Evolutionary conservation across 2,329 filamentous ascomycete genomes (phyloP).

Genomic region (Ramularia endophylla): DNA sequence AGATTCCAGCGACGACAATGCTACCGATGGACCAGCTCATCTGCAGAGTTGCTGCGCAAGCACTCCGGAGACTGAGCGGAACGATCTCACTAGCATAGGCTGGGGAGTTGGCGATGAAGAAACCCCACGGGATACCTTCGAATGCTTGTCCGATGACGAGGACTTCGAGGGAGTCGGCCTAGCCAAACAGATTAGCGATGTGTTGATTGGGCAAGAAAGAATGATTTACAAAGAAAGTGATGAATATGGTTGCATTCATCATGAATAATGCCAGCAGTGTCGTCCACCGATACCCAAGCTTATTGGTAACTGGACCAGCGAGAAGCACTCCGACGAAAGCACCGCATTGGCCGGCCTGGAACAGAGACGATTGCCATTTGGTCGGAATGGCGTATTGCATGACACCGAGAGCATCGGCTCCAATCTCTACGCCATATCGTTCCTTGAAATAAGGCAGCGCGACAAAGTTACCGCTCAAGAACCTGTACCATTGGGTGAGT

Average conservation of each 20-base stretch:
- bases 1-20: conserved; percentile 49
- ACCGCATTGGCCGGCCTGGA: conserved; percentile 49
- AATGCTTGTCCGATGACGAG: conserved; percentile 50
- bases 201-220: not conserved
- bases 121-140: conserved; percentile 56
- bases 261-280: conserved; percentile 48
- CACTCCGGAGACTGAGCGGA: conserved; percentile 49
- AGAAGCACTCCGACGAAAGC: conserved; percentile 53
- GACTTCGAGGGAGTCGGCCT: conserved; percentile 37
- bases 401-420: not conserved
- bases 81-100: conserved; percentile 56
- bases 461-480: conserved; percentile 53
- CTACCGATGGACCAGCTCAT: conserved; percentile 57
- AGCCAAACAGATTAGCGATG: not conserved
- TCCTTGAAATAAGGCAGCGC: conserved; percentile 43
- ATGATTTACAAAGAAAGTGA: conserved; percentile 46
- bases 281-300: conserved; percentile 53
- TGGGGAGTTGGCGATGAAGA: conserved; percentile 57
- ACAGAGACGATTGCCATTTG: conserved; percentile 52
- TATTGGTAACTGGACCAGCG: conserved; percentile 52
- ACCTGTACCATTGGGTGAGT: no score
- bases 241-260: conserved; percentile 52
- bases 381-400: conserved; percentile 39
- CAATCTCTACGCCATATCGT: conserved; percentile 39
- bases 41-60: conserved; percentile 54